phyloP scores from a whole-genome alignment of 495 filamentous ascomycete genomes.

The Astrothelium macrocarpum region DNA sequence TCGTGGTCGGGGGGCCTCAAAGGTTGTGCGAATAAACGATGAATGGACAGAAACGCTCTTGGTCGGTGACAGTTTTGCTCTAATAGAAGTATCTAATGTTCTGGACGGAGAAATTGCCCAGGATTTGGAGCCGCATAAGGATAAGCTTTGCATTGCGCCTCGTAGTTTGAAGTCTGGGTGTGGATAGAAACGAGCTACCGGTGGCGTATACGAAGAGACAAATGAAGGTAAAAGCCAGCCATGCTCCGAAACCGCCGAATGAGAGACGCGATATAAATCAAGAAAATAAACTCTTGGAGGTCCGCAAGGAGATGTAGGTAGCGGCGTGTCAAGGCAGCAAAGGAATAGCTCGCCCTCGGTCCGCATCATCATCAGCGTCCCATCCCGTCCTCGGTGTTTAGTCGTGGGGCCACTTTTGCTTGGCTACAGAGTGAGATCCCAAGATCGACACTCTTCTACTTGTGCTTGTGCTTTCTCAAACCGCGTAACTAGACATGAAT shows the following conservation, averaged over 20 bases:
- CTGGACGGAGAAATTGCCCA: neutral
- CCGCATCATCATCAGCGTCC: too few species aligned
- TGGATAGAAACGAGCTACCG: neutral
- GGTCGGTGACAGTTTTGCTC: neutral
- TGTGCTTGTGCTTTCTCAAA: too few species aligned
- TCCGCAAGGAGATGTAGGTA: too few species aligned
- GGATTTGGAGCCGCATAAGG: neutral
- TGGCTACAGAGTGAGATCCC: too few species aligned
- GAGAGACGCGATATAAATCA: neutral
- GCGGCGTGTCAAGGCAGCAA: too few species aligned
- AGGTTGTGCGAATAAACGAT: neutral
- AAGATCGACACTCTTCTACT: too few species aligned
- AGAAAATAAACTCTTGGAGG: too few species aligned
- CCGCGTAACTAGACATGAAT: too few species aligned
- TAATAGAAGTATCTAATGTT: neutral
- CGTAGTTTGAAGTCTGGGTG: neutral
- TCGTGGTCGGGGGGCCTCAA: neutral
- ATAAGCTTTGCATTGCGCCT: neutral
- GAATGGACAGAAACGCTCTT: neutral
- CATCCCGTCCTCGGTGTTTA: too few species aligned
- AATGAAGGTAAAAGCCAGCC: neutral
- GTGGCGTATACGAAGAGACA: neutral
- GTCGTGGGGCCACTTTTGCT: too few species aligned
- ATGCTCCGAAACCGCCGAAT: neutral
- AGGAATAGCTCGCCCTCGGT: too few species aligned